Conservation (phyloP, 2,329 filamentous ascomycete species). For the Chrysoporthe deuterocubensis region DNA sequence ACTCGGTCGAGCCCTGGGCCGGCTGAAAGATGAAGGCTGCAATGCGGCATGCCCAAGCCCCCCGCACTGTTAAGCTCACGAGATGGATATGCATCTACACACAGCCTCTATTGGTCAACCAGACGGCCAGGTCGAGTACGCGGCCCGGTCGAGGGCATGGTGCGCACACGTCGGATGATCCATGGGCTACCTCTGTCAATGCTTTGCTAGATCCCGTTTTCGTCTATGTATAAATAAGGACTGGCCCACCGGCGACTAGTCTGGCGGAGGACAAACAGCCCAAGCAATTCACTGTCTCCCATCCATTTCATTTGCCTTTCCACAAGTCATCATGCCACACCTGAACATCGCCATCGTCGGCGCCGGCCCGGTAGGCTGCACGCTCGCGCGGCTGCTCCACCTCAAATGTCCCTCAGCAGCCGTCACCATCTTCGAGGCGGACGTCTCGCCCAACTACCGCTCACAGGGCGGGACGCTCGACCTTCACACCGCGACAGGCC, state of each 20-base stretch:
- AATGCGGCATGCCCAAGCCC: background rate
- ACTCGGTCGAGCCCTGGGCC: too few species aligned
- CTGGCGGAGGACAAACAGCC: background rate
- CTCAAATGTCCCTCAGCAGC: constrained; percentile 44
- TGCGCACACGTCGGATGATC: background rate
- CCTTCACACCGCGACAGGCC: constrained; percentile 55
- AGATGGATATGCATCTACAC: background rate
- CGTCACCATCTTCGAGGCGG: constrained; percentile 55
- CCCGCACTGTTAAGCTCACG: too few species aligned
- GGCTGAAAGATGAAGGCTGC: background rate
- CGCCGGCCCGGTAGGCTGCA: constrained; percentile 53
- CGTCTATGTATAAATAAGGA: background rate
- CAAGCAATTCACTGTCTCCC: too few species aligned
- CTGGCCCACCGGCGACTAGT: background rate
- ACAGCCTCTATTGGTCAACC: background rate
- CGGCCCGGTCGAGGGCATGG: background rate
- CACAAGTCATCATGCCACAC: constrained; percentile 30
- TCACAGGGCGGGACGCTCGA: constrained; percentile 59
- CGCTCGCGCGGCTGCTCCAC: constrained; percentile 56
- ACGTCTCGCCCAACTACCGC: constrained; percentile 47
- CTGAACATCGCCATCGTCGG: constrained; percentile 52
- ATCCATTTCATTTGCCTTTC: background rate
- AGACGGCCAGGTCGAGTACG: background rate
- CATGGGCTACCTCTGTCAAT: background rate
- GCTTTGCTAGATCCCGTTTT: background rate